Evolutionary conservation across 805 yeast species (phyloP), one percentile per base, ranked within the genome.

Genomic region (Kodamaea leandrae): DNA sequence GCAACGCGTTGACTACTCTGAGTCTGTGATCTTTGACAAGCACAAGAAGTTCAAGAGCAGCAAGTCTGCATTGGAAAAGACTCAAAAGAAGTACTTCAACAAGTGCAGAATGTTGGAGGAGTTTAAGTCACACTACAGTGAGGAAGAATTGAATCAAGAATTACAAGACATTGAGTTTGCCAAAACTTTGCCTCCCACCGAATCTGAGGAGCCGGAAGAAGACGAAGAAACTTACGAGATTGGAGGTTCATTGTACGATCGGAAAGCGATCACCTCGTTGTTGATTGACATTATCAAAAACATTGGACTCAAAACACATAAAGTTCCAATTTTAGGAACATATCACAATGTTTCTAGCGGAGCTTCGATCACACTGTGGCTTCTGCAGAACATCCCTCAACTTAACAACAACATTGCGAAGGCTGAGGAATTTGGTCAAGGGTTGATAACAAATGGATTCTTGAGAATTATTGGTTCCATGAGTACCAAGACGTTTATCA

Each of bases 391-490:
- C 49, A 54, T 66, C 48, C 56, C 66, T 4, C 68, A 64, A 17
- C 57, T 78, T 30, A 65, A 68, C 9, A 60, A 72, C 3, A 66
- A 75, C 45, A 59, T 80, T 21, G 82, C 74, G 14, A 71, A 70
- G 46, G 85, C 86, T 7, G 96, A 87, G 61, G 52, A 51, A 9
- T 77, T 83, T 55, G 96, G 96, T 14, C 93, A 85, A 55, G 85
- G 78, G 54, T 67, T 86, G 43, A 61, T 86, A 17, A 62, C 72
- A 32, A 58, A 71, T 37, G 90, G 87, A 0, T 82, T 75, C 47
- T 57, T 86, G 25, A 71, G 80, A 47, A 69, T 80, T 23, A 79
- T 85, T 34, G 91, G 91, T 5, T 72, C 79, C 37, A 77, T 80
- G 53, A 43, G 53, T 24, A 58, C 56, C 24, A 66, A 66, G 35